A percentile compares a stretch with the other conserved stretches of the same genome.
Evolutionary conservation across 495 filamentous ascomycete genomes (phyloP).

Genomic region (Aspergillus bertholletiae): DNA sequence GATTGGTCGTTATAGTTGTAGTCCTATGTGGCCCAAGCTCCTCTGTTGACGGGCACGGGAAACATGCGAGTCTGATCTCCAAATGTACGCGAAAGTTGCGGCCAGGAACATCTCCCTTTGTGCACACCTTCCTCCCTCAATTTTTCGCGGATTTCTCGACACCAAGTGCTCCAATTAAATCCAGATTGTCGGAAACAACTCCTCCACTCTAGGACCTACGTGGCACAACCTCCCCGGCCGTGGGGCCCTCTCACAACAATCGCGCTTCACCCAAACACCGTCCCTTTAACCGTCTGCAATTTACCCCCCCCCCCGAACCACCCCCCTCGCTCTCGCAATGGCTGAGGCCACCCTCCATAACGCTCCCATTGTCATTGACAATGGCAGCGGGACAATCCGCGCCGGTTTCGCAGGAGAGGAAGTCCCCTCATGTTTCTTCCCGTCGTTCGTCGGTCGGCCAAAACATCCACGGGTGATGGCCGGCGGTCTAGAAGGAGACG

Average conservation of each 20-base stretch:
- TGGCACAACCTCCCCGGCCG: conserved; percentile 27
- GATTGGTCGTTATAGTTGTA: not conserved
- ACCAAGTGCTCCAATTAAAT: not conserved
- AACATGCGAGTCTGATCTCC: conserved; percentile 12
- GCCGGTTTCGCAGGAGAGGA: conserved; percentile 97
- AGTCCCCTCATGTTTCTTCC: conserved; percentile 91
- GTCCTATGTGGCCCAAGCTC: conserved; percentile 39
- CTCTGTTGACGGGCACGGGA: conserved; percentile 27
- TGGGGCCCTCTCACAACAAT: conserved; percentile 30
- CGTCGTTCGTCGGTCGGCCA: conserved; percentile 95
- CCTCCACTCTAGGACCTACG: not conserved
- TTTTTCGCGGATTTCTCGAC: not conserved
- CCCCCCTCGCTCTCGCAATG: conserved; percentile 51
- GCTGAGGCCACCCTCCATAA: conserved; percentile 83
- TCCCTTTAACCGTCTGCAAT: not conserved
- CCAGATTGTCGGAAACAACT: not conserved
- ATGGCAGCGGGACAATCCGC: conserved; percentile 95
- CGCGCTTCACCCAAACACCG: conserved; percentile 20
- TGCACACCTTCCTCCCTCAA: conserved; percentile 7
- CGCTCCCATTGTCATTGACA: conserved; percentile 97
- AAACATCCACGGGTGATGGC: conserved; percentile 96
- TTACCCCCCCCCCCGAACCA: conserved; percentile 9
- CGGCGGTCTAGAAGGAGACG: conserved; percentile 92
- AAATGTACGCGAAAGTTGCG: conserved; percentile 6
- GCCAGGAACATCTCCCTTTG: conserved; percentile 6